Conservation (phyloP, 495 filamentous ascomycete genomes). For the Lasiosphaeriaceae sp. region DNA sequence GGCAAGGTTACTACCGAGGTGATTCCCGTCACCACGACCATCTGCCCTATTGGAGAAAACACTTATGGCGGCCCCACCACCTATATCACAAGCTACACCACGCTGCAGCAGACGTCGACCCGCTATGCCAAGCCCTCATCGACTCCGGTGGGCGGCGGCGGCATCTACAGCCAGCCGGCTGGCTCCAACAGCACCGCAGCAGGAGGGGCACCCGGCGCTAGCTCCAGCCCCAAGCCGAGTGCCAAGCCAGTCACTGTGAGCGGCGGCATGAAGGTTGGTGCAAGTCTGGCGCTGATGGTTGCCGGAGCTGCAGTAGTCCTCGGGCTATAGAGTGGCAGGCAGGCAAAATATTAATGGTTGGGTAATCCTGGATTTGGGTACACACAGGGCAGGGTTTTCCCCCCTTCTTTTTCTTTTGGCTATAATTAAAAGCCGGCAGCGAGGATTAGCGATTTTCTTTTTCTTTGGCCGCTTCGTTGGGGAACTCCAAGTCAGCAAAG, state of each 20-base stretch:
- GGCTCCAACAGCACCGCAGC: background rate
- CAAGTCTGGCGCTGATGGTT: constrained; percentile 27
- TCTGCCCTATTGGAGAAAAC: constrained; percentile 46
- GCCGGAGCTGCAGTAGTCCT: constrained; percentile 27
- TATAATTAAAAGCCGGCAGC: too few relatives aligned
- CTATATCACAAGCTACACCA: background rate
- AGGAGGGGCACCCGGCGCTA: background rate
- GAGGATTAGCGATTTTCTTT: too few relatives aligned
- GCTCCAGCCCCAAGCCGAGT: background rate
- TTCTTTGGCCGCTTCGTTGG: too few relatives aligned
- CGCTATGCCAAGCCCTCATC: background rate
- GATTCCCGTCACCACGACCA: constrained; percentile 56
- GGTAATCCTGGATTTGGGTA: too few relatives aligned
- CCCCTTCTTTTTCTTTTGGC: too few relatives aligned
- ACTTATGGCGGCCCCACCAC: background rate
- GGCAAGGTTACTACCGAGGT: constrained; percentile 51
- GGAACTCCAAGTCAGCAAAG: too few relatives aligned
- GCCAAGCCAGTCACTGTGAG: constrained; percentile 17
- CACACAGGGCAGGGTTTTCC: too few relatives aligned
- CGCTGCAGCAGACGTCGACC: background rate
- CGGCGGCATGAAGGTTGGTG: constrained; percentile 24
- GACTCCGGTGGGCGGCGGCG: background rate
- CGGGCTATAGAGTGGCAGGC: constrained; percentile 19
- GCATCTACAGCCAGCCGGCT: background rate
- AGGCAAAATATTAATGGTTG: too few relatives aligned